These are phyloP conservation scores for Aegle marmelos DNA, from an alignment of 345 rosid genomes.

Conservation along the genomic window DNA sequence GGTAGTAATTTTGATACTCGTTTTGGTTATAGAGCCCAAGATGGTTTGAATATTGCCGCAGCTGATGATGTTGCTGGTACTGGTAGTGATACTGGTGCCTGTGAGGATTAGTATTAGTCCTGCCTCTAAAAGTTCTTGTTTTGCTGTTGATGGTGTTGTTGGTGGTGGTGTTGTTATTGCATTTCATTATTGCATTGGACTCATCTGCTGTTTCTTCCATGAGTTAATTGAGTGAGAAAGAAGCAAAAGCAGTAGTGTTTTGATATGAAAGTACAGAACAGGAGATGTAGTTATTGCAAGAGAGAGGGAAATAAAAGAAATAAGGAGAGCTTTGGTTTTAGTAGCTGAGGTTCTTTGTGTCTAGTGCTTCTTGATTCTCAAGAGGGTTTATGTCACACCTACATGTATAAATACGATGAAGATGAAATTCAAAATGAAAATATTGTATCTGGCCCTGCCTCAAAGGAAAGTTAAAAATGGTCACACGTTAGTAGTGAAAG, in stretches of 20 bases:
- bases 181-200: conserved; percentile 40
- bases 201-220: conserved; percentile 73
- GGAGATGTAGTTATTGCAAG: conserved; percentile 32
- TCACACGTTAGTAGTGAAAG: conserved; percentile 3
- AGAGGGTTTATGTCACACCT: not conserved
- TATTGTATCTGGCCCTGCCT: conserved; percentile 23
- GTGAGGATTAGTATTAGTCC: conserved; percentile 36
- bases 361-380: conserved; percentile 7
- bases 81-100: conserved; percentile 41
- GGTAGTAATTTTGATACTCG: conserved; percentile 42
- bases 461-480: conserved; percentile 15
- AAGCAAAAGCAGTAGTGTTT: conserved; percentile 5
- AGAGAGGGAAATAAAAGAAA: conserved; percentile 5
- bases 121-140: conserved; percentile 40
- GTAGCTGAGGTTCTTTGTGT: conserved; percentile 28
- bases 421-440: conserved; percentile 19
- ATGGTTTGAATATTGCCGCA: conserved; percentile 58
- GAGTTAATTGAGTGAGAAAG: conserved; percentile 9
- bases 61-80: conserved; percentile 41
- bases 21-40: conserved; percentile 41
- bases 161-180: conserved; percentile 32
- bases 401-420: not conserved
- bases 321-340: conserved; percentile 3
- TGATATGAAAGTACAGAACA: conserved; percentile 12
- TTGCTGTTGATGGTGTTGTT: conserved; percentile 8